A percentile compares a stretch with the other conserved stretches of the same genome.
Evolutionary conservation across 768 basidiomycete genomes (phyloP).

Genomic region (Xanthoconium stramineum): DNA sequence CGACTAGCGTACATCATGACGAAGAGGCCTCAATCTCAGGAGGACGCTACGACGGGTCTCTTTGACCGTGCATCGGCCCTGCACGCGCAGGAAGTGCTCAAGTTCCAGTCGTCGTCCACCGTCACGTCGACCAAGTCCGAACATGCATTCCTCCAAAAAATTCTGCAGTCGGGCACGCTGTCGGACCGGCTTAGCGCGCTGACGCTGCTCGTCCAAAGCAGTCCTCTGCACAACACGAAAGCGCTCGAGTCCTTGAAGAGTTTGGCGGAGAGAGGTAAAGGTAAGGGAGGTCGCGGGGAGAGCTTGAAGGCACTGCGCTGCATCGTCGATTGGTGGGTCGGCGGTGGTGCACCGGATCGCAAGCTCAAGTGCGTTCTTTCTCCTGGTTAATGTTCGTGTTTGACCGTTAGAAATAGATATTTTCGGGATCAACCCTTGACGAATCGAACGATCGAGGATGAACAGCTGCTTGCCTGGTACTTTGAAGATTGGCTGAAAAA

Average conservation of each 20-base stretch:
- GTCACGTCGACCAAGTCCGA: constrained; percentile 58
- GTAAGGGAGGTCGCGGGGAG: constrained; percentile 90
- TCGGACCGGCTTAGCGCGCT: constrained; percentile 90
- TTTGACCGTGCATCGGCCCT: constrained; percentile 45
- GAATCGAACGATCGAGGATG: constrained; percentile 62
- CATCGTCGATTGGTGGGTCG: constrained; percentile 96
- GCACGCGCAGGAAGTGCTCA: constrained; percentile 40
- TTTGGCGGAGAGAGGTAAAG: constrained; percentile 76
- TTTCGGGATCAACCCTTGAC: constrained; percentile 83
- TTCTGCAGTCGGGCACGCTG: constrained; percentile 85
- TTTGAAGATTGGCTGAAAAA: constrained; percentile 99
- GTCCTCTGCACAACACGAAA: constrained; percentile 80
- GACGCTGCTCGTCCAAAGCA: constrained; percentile 83
- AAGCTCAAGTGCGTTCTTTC: constrained; percentile 70
- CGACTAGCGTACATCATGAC: not conserved
- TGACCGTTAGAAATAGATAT: constrained; percentile 51
- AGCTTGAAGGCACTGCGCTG: constrained; percentile 87
- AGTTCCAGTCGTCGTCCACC: constrained; percentile 51
- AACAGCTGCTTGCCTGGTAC: constrained; percentile 76
- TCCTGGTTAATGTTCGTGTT: not conserved
- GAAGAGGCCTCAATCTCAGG: not conserved
- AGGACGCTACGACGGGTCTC: constrained; percentile 19
- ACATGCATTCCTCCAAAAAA: constrained; percentile 75
- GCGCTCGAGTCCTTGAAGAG: constrained; percentile 71
- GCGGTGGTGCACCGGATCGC: constrained; percentile 82